phyloP scores from a whole-genome alignment of 495 filamentous ascomycete species.

The Aspergillus biplanus region DNA sequence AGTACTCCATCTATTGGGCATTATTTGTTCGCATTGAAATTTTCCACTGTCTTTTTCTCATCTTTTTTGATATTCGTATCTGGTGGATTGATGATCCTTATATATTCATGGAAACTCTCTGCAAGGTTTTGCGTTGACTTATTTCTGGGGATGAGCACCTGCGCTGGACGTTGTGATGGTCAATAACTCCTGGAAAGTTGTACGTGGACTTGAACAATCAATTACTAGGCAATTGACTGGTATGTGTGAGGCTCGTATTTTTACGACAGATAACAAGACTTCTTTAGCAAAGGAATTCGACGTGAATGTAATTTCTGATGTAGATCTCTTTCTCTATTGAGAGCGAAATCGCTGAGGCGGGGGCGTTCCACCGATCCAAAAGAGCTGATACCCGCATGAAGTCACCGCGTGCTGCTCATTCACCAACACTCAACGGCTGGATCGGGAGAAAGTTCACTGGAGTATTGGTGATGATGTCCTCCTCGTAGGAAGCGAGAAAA shows the following conservation, averaged over 20 bases:
- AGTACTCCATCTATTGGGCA: conserved; percentile 4
- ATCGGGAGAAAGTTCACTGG: not conserved
- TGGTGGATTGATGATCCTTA: not conserved
- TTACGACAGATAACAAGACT: not conserved
- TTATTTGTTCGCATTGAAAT: not conserved
- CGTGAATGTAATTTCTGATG: not conserved
- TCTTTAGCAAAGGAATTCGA: not conserved
- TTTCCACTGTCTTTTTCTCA: not conserved
- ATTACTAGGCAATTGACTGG: not conserved
- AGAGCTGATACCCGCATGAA: conserved; percentile 16
- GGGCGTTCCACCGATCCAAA: conserved; percentile 22
- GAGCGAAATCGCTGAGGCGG: conserved; percentile 20
- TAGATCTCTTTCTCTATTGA: not conserved
- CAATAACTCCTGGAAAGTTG: too few relatives aligned
- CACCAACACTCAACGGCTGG: not conserved
- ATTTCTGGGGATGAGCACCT: not conserved
- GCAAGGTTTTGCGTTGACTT: not conserved
- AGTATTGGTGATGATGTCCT: not conserved
- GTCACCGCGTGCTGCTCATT: conserved; percentile 14
- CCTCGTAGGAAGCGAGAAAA: not conserved
- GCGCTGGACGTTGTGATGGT: not conserved
- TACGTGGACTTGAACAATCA: too few relatives aligned
- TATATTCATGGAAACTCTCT: not conserved
- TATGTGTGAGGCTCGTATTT: not conserved
- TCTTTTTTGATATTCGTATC: not conserved